These are phyloP conservation scores for Rhodotorula glutinis DNA, from an alignment of 1,284 basidiomycete species.

Conservation along the genomic window DNA sequence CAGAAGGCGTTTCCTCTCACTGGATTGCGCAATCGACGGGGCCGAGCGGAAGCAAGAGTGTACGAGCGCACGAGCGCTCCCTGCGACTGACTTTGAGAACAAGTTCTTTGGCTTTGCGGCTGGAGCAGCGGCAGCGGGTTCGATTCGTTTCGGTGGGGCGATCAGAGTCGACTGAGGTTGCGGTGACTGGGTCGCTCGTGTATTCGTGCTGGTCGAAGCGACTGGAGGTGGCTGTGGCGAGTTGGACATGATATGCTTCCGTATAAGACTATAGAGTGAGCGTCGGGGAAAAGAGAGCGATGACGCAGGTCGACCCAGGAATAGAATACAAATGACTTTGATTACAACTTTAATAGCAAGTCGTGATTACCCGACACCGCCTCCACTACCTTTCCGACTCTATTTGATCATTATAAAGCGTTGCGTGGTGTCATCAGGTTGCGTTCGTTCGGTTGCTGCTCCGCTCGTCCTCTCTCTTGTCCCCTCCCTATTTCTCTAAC, in stretches of 20 bases:
- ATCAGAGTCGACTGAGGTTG: conserved; percentile 1
- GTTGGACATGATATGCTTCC: neutral
- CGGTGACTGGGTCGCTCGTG: neutral
- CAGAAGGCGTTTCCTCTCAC: too few species aligned
- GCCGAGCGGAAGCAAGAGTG: too few species aligned
- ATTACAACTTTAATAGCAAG: too few species aligned
- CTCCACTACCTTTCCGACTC: neutral
- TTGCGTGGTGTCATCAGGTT: too few species aligned
- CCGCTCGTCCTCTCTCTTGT: neutral
- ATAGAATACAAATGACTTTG: too few species aligned
- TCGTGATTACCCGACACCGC: too few species aligned
- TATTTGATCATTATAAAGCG: too few species aligned
- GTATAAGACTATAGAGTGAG: neutral
- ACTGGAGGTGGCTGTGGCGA: conserved; percentile 1
- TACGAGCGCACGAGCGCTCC: too few species aligned
- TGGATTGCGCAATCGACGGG: too few species aligned
- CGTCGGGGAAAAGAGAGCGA: neutral
- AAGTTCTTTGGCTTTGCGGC: conserved; percentile 24
- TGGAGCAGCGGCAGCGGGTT: neutral
- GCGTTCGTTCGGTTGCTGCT: too few species aligned
- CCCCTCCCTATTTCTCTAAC: neutral
- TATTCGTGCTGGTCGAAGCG: neutral
- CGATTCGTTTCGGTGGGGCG: neutral
- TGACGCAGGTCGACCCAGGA: too few species aligned
- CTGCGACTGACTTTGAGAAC: conserved; percentile 21